These are phyloP conservation scores for Hypoxylon sp. DNA, from an alignment of 2,329 filamentous ascomycete species.

Conservation along the genomic window DNA sequence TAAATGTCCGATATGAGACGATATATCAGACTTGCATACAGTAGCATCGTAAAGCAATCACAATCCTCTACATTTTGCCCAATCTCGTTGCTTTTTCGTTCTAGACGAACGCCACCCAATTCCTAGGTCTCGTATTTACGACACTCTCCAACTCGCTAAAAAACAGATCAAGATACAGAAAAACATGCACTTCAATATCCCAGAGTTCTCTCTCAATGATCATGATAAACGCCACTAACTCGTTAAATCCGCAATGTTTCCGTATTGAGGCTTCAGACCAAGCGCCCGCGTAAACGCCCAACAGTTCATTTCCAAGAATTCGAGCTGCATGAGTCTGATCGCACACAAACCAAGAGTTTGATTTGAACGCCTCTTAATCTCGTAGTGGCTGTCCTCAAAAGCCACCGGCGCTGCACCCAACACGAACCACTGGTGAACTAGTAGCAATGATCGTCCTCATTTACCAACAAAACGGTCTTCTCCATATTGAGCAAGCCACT, in stretches of 20 bases:
- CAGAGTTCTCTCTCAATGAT: neutral
- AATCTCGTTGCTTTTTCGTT: conserved; percentile 16
- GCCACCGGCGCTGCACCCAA: conserved; percentile 35
- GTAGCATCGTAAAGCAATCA: conserved; percentile 4
- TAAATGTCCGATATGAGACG: neutral
- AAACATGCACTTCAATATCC: neutral
- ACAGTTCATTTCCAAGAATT: neutral
- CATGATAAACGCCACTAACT: neutral
- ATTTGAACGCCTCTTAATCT: conserved; percentile 17
- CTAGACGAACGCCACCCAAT: conserved; percentile 23
- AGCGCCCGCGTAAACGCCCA: neutral
- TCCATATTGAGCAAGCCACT: conserved; percentile 3
- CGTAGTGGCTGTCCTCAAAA: conserved; percentile 19
- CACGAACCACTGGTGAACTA: conserved; percentile 17
- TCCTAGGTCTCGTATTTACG: conserved; percentile 8
- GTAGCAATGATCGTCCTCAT: conserved; percentile 17
- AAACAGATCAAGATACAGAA: neutral
- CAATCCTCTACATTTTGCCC: neutral
- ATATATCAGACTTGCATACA: conserved; percentile 1
- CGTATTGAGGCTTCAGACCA: neutral
- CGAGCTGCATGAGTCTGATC: conserved; percentile 13
- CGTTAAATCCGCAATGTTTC: neutral
- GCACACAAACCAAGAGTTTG: conserved; percentile 6
- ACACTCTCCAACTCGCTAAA: neutral
- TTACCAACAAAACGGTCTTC: conserved; percentile 5